These are phyloP conservation scores for Globisporangium nunn DNA, from an alignment of 352 stramenopile genomes.

Conservation along the genomic window DNA sequence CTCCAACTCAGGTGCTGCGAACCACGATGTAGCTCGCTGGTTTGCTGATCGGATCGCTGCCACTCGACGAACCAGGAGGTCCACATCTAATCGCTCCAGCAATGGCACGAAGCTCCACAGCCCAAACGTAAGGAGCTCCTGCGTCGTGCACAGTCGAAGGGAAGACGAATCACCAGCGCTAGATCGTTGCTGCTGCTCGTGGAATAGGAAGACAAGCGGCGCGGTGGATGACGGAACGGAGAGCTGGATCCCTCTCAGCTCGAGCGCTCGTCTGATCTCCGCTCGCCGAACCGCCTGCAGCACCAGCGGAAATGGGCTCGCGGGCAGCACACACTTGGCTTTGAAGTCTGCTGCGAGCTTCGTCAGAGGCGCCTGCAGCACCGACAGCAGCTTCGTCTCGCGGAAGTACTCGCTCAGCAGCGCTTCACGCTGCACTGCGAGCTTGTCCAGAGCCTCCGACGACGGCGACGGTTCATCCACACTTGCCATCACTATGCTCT, in stretches of 20 bases:
- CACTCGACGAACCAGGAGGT: neutral
- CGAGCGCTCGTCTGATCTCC: slow-evolving; percentile 16
- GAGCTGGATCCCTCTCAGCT: slow-evolving; percentile 3
- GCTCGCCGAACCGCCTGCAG: slow-evolving; percentile 24
- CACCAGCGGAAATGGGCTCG: slow-evolving; percentile 30
- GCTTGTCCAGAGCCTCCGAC: slow-evolving; percentile 10
- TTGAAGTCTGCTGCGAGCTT: slow-evolving; percentile 22
- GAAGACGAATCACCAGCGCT: slow-evolving; percentile 2
- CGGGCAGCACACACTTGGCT: slow-evolving; percentile 19
- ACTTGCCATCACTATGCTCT: neutral
- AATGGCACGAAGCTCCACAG: slow-evolving; percentile 21
- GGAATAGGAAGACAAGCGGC: slow-evolving; percentile 3
- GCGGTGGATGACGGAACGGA: neutral
- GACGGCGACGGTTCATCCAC: neutral
- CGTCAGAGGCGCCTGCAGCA: slow-evolving; percentile 24
- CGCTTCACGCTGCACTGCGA: slow-evolving; percentile 19
- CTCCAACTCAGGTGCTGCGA: slow-evolving; percentile 1
- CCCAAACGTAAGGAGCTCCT: slow-evolving; percentile 15
- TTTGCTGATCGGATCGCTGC: neutral
- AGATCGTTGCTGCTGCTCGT: slow-evolving; percentile 10
- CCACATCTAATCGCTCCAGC: slow-evolving; percentile 7
- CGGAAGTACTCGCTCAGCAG: slow-evolving; percentile 39
- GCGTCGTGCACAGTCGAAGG: slow-evolving; percentile 13
- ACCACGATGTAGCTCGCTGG: slow-evolving; percentile 2
- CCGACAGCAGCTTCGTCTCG: slow-evolving; percentile 27